Evolutionary conservation across 1,139 yeast genomes (phyloP), one percentile per base, ranked within the genome.

Genomic region (Scheffersomyces insectosa): DNA sequence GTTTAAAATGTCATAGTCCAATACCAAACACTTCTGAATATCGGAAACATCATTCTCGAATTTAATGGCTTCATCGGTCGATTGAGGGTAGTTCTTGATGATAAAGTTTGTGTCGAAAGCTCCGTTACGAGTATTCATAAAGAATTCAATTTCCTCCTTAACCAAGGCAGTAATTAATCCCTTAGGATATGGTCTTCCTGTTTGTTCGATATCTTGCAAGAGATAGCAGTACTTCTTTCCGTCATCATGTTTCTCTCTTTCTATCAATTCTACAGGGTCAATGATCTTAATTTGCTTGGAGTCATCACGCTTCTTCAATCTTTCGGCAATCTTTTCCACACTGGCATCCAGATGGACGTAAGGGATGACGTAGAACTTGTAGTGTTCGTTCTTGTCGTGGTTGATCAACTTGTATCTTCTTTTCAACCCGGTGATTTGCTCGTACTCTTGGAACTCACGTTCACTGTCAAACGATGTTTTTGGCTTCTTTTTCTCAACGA

Each of bases 111-210:
- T 72, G 39, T 70, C 74, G 42, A 66, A 65, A 15, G 69, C 68
- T 2, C 79, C 76, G 15, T 68, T 66, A 15, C 75, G 62, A 7
- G 78, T 72, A 47, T 70, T 64, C 46, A 70, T 56, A 42, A 69
- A 63, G 13, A 65, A 62, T 15, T 62, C 52, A 30, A 82, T 56
- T 46, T 78, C 77, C 45, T 75, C 70, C 41, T 77, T 78, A 30
- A 83, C 55, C 45, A 83, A 62, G 27, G 82, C 82, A 1, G 86
- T 81, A 37, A 82, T 55, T 44, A 83, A 63, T 2, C 88, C 89
- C 10, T 70, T 68, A 4, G 88, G 87, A 20, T 79, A 62, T 31
- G 70, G 70, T 44, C 72, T 72, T 13, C 58, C 53, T 1, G 52
- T 47, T 1, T 51, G 54, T 40, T 58, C 58, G 63, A 63, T 78